phyloP scores from a whole-genome alignment of 2,329 filamentous ascomycete genomes.

The Dryadomyces quercus-mongolicae region DNA sequence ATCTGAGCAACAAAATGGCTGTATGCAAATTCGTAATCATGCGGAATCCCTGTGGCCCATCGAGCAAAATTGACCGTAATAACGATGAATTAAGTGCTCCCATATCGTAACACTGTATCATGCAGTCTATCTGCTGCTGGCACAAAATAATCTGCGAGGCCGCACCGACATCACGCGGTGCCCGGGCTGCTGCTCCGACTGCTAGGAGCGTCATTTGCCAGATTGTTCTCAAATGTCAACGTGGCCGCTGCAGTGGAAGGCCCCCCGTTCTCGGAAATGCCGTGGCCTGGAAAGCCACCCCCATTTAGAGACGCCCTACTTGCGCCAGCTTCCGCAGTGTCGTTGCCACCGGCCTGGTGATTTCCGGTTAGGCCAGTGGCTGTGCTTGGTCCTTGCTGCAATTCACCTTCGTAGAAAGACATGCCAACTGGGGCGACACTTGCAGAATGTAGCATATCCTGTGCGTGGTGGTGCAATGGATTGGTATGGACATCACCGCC shows the following conservation, averaged over 20 bases:
- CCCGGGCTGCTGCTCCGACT: slow-evolving; percentile 1
- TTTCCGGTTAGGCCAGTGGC: not conserved
- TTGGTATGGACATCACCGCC: not conserved
- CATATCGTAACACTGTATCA: not conserved
- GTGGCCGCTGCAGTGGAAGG: not conserved
- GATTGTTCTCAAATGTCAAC: not conserved
- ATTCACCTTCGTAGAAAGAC: not conserved
- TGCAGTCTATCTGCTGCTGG: not conserved
- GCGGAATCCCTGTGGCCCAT: not conserved
- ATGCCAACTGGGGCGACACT: not conserved
- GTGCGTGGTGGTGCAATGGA: not conserved
- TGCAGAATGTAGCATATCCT: not conserved
- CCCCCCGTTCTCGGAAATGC: not conserved
- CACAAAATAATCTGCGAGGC: not conserved
- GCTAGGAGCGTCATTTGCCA: not conserved
- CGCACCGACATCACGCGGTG: not conserved
- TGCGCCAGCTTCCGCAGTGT: not conserved
- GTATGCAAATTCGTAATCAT: not conserved
- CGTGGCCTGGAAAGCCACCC: not conserved
- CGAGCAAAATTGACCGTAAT: not conserved
- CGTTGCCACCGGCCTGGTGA: not conserved
- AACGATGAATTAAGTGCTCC: not conserved
- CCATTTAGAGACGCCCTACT: not conserved
- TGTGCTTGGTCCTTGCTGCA: slow-evolving; percentile 1
- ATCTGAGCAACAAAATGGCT: not conserved